phyloP scores from a whole-genome alignment of 371 early-diverging fungal genomes.

The Catenaria anguillulae region DNA sequence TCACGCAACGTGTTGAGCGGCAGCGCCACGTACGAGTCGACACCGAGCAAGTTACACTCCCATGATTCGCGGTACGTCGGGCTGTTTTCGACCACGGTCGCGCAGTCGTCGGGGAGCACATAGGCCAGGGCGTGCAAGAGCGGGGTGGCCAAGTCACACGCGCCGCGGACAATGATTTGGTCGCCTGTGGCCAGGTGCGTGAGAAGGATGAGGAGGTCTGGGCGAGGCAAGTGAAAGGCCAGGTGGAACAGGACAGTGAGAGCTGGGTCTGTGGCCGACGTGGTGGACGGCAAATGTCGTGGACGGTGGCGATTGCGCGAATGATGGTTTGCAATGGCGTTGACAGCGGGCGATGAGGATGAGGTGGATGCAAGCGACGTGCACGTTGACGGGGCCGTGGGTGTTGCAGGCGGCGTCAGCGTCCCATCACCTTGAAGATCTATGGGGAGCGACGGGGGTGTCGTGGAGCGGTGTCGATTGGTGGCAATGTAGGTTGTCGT shows the following conservation, averaged over 20 bases:
- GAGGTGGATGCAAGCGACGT: background rate
- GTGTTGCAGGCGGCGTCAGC: background rate
- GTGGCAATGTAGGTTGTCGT: no score
- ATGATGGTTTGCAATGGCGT: background rate
- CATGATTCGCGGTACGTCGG: background rate
- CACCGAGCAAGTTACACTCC: constrained; percentile 4
- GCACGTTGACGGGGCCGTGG: background rate
- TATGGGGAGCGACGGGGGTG: no score
- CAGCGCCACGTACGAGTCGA: background rate
- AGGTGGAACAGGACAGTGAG: background rate
- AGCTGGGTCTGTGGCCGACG: background rate
- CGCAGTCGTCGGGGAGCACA: background rate
- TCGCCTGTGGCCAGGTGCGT: constrained; percentile 1
- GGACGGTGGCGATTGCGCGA: no score
- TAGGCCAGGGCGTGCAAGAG: background rate
- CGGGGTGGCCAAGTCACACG: background rate
- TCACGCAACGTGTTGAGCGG: background rate
- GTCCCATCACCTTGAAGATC: no score
- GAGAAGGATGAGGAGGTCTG: background rate
- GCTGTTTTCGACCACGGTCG: background rate
- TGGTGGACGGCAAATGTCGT: background rate
- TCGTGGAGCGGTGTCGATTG: no score
- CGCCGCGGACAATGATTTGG: constrained; percentile 1
- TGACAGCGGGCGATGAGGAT: background rate
- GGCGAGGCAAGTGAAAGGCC: background rate